phyloP scores from a whole-genome alignment of 257 asterid species.

The Vinca minor region DNA sequence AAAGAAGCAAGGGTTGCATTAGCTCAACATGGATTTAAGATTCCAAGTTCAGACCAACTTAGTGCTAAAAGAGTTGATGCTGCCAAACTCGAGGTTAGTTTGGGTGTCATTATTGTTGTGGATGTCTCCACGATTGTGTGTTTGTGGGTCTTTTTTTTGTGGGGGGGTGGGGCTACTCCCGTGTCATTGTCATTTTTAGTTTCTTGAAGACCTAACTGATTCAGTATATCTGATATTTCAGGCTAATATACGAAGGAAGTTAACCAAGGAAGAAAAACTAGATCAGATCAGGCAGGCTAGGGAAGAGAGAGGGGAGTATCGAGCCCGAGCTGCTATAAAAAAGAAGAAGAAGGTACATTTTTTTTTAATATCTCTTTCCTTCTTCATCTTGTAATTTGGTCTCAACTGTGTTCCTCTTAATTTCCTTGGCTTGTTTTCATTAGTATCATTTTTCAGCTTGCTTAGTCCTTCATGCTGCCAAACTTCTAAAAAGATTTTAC shows the following conservation, averaged over 20 bases:
- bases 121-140: not conserved
- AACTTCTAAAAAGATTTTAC: no score
- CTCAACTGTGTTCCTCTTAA: no score
- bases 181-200: constrained; percentile 1
- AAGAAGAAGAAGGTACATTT: constrained; percentile 59
- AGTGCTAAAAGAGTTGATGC: constrained; percentile 71
- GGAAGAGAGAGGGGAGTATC: constrained; percentile 71
- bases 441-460: not conserved
- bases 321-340: constrained; percentile 51
- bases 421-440: no score
- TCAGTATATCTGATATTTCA: constrained; percentile 31
- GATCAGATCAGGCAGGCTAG: constrained; percentile 57
- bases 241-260: constrained; percentile 68
- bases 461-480: not conserved
- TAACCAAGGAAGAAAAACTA: constrained; percentile 60
- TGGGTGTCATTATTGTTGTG: no score
- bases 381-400: no score
- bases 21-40: constrained; percentile 64
- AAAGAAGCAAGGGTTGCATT: constrained; percentile 52
- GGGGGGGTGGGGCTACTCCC: no score
- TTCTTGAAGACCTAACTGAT: not conserved
- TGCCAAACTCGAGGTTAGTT: constrained; percentile 57
- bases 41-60: constrained; percentile 68
- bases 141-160: not conserved
- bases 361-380: no score